Base-by-base conservation (phyloP, 371 early-diverging fungal species). In the Mucor indicus region DNA sequence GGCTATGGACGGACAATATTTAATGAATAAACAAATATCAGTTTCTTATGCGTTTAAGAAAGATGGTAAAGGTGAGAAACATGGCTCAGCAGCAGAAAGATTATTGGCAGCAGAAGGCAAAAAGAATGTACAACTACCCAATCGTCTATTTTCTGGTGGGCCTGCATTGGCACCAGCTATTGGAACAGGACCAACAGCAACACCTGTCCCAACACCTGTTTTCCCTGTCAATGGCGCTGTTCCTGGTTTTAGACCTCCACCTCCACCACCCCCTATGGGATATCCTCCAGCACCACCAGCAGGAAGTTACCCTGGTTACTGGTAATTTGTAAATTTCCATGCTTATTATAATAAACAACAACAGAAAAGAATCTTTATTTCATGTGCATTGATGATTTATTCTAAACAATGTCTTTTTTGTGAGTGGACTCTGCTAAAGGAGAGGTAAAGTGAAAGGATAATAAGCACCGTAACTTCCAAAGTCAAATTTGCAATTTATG, bases 31-130 rank as follows among this genome's bases (percentile, higher is more conserved):
- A 57, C 86, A 90, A 25, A 86, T 98, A 53, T 80, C 82, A 16
- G 96, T 97, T 10, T 76, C 81, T 11, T 98, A 95, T 69, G 97
- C 98, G 1, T 91, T 93, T 62, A 98, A 98, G 71, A 98, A 98
- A 74, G 98, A 98, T 56, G 95, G 96, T 23, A 92, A 93, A 69
- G 99, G 99, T 12, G 98, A 97, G 63, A 72, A 95, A 17, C 99
- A 98, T 62, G 99, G 99, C 38, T 89, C 92, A 24, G 94, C 95
- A 1, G 97, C 98, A 75, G 98, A 98, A 67, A 85, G 98, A 50
- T 63, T 97, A 42, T 77, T 98, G 62, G 98, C 98, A 2, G 86
- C 91, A 4, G 91, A 96, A 69, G 93, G 91, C 23, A 75, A 76
- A 41, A 93, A 93, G 66, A 84, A 84, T 54, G 75, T 75, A 30